Conservation (phyloP, 1,284 basidiomycete species). For the Pseudozyma sp. region DNA sequence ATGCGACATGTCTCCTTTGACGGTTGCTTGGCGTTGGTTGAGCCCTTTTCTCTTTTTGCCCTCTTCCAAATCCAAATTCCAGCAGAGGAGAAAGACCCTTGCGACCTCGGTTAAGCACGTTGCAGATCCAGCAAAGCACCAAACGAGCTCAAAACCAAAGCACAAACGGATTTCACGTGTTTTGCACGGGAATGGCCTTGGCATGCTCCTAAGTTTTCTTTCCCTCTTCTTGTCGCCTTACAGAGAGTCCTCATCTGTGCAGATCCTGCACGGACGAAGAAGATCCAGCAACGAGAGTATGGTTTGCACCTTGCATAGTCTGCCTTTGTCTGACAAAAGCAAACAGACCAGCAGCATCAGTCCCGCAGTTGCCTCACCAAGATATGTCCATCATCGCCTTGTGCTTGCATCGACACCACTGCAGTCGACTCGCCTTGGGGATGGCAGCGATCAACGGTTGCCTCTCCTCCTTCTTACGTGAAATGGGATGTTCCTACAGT, state of each 20-base stretch:
- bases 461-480: too few species aligned
- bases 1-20: constrained; percentile 16
- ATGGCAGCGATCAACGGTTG: too few species aligned
- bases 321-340: background rate
- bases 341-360: background rate
- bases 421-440: too few species aligned
- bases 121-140: constrained; percentile 17
- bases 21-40: background rate
- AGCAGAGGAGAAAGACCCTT: constrained; percentile 7
- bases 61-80: background rate
- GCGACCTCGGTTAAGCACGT: constrained; percentile 23
- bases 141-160: background rate
- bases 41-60: background rate
- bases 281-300: background rate
- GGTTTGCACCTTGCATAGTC: constrained; percentile 6
- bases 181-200: background rate
- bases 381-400: too few species aligned
- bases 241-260: too few species aligned
- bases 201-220: background rate
- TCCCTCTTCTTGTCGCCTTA: too few species aligned
- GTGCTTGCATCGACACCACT: too few species aligned
- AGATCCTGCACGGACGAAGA: background rate
- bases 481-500: too few species aligned
- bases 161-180: background rate
- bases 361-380: too few species aligned